A percentile compares a stretch with the other conserved stretches of the same genome.
Conservation (phyloP, 2,329 filamentous ascomycete genomes). For the Rhinocladiella similis region DNA sequence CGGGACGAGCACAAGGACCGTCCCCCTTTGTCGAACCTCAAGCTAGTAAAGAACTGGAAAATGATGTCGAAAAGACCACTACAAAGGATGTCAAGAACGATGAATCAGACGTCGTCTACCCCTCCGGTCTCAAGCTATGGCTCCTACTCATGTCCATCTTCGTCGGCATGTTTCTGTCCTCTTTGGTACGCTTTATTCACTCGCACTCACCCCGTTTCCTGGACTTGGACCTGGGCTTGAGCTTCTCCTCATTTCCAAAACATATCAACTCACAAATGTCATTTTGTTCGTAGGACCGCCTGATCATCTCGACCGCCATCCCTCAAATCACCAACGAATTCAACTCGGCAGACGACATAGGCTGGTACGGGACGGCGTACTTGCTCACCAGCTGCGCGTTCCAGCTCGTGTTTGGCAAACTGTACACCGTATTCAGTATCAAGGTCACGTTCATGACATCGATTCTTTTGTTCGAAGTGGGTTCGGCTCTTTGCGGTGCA, state of each 20-base stretch:
- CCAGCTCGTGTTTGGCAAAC: slow-evolving; percentile 44
- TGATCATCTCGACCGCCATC: slow-evolving; percentile 47
- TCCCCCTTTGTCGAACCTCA: background rate
- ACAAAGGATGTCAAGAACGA: background rate
- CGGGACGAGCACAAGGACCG: too few species aligned
- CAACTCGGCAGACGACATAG: slow-evolving; percentile 46
- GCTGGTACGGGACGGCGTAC: slow-evolving; percentile 51
- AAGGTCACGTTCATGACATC: slow-evolving; percentile 45
- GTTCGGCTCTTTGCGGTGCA: slow-evolving; percentile 40
- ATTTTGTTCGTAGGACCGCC: slow-evolving; percentile 19
- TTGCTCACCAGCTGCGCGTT: slow-evolving; percentile 46
- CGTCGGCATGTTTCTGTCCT: slow-evolving; percentile 8
- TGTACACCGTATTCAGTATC: slow-evolving; percentile 44
- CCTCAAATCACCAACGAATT: slow-evolving; percentile 51
- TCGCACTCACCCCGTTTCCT: background rate
- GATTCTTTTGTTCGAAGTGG: slow-evolving; percentile 44
- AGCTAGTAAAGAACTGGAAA: too few species aligned
- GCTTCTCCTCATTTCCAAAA: slow-evolving; percentile 10
- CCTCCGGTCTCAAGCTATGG: slow-evolving; percentile 5
- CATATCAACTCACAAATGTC: slow-evolving; percentile 4
- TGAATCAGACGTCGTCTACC: slow-evolving; percentile 1
- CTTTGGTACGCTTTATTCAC: background rate
- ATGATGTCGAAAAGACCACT: too few species aligned
- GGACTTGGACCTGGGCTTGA: slow-evolving; percentile 3
- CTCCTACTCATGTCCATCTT: slow-evolving; percentile 6